Conservation (phyloP, 768 basidiomycete genomes). For the Trametes cubensis region DNA sequence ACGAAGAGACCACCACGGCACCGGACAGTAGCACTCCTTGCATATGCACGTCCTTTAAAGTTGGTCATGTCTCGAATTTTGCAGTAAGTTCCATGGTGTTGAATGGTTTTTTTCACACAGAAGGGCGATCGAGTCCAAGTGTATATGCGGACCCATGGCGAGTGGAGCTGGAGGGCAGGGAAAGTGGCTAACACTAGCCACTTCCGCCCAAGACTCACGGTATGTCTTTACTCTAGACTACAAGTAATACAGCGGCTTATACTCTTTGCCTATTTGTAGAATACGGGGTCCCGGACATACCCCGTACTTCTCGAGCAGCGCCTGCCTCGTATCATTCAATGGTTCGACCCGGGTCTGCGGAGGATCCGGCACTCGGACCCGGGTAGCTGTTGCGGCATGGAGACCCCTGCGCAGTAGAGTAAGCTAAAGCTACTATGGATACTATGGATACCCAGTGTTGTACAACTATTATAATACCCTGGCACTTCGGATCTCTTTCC, state of each 20-base stretch:
- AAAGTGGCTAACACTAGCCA: neutral
- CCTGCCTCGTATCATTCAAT: neutral
- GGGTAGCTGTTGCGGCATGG: too few species aligned
- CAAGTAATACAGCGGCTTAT: too few species aligned
- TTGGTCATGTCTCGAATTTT: too few species aligned
- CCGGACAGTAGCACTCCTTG: too few species aligned
- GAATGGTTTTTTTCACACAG: neutral
- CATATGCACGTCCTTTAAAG: neutral
- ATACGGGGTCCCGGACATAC: neutral
- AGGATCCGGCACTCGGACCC: neutral
- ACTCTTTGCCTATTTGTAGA: neutral
- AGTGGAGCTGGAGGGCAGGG: neutral
- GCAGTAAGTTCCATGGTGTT: too few species aligned
- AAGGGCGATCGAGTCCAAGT: neutral
- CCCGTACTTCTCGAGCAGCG: constrained; percentile 7
- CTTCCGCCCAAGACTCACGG: neutral
- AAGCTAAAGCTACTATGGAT: too few species aligned
- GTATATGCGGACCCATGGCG: neutral
- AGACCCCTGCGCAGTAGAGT: too few species aligned
- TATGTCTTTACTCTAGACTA: neutral
- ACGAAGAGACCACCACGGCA: too few species aligned
- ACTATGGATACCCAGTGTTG: too few species aligned
- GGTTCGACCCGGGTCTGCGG: constrained; percentile 1
- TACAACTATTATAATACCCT: too few species aligned
- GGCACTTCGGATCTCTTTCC: too few species aligned